Percentiles rank a stretch among this genome's conserved stretches.
phyloP scores from a whole-genome alignment of 139 green algal species.

The Picochlorum sp. region DNA sequence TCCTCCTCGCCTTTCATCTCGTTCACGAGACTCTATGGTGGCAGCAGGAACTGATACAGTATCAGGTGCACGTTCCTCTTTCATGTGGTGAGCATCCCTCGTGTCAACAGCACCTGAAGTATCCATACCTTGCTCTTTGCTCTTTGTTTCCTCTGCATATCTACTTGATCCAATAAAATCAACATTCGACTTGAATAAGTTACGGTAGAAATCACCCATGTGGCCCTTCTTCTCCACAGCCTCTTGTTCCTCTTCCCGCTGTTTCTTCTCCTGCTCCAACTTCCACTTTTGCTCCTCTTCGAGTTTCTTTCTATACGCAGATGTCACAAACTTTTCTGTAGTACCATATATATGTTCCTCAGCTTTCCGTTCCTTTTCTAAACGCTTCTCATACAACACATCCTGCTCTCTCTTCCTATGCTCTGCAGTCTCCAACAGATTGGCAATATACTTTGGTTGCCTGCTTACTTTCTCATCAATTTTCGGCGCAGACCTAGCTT shows the following conservation, averaged over 20 bases:
- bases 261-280: constrained; percentile 45
- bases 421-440: constrained; percentile 71
- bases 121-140: background rate
- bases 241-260: constrained; percentile 49
- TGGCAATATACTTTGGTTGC: constrained; percentile 67
- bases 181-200: constrained; percentile 71
- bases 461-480: constrained; percentile 51
- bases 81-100: background rate
- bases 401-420: constrained; percentile 76
- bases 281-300: constrained; percentile 76
- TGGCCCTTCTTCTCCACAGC: constrained; percentile 66
- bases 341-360: constrained; percentile 87
- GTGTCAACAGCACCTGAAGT: background rate
- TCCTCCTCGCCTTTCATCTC: too few relatives aligned
- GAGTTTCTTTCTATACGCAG: constrained; percentile 88
- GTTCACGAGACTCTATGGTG: background rate
- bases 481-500: constrained; percentile 42
- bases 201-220: constrained; percentile 87
- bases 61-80: background rate
- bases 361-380: constrained; percentile 27
- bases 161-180: constrained; percentile 39
- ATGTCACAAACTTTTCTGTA: constrained; percentile 93
- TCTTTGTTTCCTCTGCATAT: background rate
- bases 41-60: background rate
- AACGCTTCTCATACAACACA: constrained; percentile 58